These are phyloP conservation scores for Trametes punicea DNA, from an alignment of 768 basidiomycete genomes.

Conservation along the genomic window DNA sequence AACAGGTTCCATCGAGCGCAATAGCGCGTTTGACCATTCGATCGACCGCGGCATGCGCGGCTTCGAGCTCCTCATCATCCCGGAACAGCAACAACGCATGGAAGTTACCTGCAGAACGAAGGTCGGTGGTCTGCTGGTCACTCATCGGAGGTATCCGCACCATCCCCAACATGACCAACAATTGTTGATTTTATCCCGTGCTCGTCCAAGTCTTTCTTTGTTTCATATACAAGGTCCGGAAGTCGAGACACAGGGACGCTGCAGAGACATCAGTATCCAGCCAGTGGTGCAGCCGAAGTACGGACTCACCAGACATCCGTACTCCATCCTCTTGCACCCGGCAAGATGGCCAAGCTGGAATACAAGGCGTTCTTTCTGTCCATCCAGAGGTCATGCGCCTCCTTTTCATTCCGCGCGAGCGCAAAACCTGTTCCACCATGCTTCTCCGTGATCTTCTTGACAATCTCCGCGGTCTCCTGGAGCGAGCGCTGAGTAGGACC, in stretches of 20 bases:
- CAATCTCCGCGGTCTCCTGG: slow-evolving; percentile 57
- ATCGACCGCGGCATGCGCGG: slow-evolving; percentile 39
- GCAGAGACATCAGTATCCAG: background rate
- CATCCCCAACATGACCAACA: slow-evolving; percentile 79
- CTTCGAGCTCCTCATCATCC: slow-evolving; percentile 35
- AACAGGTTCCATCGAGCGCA: slow-evolving; percentile 71
- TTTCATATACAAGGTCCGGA: slow-evolving; percentile 62
- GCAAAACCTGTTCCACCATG: slow-evolving; percentile 68
- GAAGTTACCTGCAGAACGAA: slow-evolving; percentile 37
- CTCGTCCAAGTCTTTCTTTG: slow-evolving; percentile 62
- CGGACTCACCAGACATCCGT: slow-evolving; percentile 76
- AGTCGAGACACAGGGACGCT: slow-evolving; percentile 64
- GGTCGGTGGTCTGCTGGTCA: background rate
- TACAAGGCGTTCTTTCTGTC: slow-evolving; percentile 67
- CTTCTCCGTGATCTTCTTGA: slow-evolving; percentile 53
- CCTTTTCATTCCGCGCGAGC: slow-evolving; percentile 58
- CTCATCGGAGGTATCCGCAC: slow-evolving; percentile 29
- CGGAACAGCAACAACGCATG: slow-evolving; percentile 38
- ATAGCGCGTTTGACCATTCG: slow-evolving; percentile 69
- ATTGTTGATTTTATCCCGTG: slow-evolving; percentile 59
- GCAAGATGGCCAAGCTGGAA: slow-evolving; percentile 51
- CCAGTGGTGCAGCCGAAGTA: background rate
- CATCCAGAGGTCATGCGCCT: slow-evolving; percentile 72
- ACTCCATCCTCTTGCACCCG: slow-evolving; percentile 56
- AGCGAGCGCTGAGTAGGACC: slow-evolving; percentile 50